A percentile compares a stretch with the other conserved stretches of the same genome.
Conservation (phyloP, 768 basidiomycete species). For the Suillus tomentosus region DNA sequence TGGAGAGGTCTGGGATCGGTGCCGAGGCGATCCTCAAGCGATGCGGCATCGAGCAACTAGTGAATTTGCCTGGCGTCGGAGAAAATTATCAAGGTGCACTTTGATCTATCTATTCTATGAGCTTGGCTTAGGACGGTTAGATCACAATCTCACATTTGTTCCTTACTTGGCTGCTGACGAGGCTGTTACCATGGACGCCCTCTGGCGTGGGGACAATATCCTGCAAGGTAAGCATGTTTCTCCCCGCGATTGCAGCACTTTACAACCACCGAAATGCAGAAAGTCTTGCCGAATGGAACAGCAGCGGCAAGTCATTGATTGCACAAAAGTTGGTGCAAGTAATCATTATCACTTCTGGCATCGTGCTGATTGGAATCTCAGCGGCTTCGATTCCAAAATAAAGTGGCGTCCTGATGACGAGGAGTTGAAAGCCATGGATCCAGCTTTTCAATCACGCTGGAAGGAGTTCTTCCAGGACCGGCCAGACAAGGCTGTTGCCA, state of each 20-base stretch:
- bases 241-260: conserved; percentile 13
- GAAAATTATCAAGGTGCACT: conserved; percentile 59
- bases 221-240: conserved; percentile 39
- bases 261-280: background rate
- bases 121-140: conserved; percentile 8
- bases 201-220: conserved; percentile 44
- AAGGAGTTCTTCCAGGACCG: conserved; percentile 47
- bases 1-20: conserved; percentile 72
- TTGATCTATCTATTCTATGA: background rate
- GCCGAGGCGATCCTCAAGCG: conserved; percentile 46
- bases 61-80: conserved; percentile 79
- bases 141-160: conserved; percentile 33
- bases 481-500: conserved; percentile 58
- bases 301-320: conserved; percentile 45
- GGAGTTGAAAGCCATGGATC: conserved; percentile 52
- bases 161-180: conserved; percentile 46
- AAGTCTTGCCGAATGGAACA: conserved; percentile 30
- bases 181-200: conserved; percentile 49
- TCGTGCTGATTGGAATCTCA: conserved; percentile 21
- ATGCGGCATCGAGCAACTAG: conserved; percentile 48
- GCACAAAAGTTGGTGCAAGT: conserved; percentile 48
- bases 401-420: conserved; percentile 53
- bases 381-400: conserved; percentile 55
- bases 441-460: conserved; percentile 52
- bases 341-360: background rate